Evolutionary conservation across 768 basidiomycete species (phyloP).

Genomic region (Lactarius tabidus): DNA sequence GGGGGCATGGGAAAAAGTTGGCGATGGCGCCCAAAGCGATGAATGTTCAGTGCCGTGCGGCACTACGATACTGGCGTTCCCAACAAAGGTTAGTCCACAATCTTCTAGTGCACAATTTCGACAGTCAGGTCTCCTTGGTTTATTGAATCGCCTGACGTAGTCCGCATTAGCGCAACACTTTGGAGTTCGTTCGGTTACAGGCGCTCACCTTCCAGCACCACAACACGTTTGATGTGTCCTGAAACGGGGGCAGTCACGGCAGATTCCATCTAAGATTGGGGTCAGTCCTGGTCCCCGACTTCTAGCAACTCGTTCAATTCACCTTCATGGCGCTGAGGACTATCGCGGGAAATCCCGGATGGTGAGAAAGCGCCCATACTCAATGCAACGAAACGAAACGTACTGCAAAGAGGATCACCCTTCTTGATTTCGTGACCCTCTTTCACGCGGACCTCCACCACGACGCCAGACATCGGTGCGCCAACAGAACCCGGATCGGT

Average conservation of each 20-base stretch:
- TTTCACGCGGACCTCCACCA: slow-evolving; percentile 96
- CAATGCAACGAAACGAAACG: slow-evolving; percentile 34
- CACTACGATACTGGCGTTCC: background rate
- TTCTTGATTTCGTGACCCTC: slow-evolving; percentile 98
- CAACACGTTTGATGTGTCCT: slow-evolving; percentile 91
- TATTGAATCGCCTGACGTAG: slow-evolving; percentile 77
- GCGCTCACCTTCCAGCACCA: slow-evolving; percentile 74
- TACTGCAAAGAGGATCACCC: slow-evolving; percentile 91
- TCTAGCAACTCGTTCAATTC: slow-evolving; percentile 29
- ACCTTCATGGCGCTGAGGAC: slow-evolving; percentile 98
- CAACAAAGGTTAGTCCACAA: slow-evolving; percentile 50
- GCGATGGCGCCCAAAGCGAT: background rate
- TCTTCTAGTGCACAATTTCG: slow-evolving; percentile 75
- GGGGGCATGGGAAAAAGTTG: background rate
- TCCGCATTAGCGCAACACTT: slow-evolving; percentile 6
- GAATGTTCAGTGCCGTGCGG: background rate
- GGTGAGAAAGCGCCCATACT: slow-evolving; percentile 20
- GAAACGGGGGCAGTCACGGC: slow-evolving; percentile 95
- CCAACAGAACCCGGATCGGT: slow-evolving; percentile 95
- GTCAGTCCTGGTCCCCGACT: slow-evolving; percentile 24
- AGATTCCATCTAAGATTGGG: slow-evolving; percentile 80
- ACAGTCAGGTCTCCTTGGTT: slow-evolving; percentile 89
- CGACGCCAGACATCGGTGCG: slow-evolving; percentile 96
- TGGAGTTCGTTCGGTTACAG: slow-evolving; percentile 11
- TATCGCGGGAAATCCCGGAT: slow-evolving; percentile 31